phyloP scores from a whole-genome alignment of 306 rosid genomes.

The Sophora flavescens region DNA sequence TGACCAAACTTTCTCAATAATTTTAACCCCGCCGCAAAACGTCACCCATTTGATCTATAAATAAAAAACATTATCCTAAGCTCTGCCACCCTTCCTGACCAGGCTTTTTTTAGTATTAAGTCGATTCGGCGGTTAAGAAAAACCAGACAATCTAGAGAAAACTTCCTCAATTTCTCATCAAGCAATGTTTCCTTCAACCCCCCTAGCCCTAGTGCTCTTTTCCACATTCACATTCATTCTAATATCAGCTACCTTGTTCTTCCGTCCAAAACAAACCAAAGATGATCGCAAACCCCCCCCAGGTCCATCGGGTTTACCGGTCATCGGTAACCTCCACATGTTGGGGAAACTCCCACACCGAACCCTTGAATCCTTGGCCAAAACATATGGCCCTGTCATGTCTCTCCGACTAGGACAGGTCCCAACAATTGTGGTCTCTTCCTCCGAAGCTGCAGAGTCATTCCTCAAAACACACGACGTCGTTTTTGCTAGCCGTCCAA shows the following conservation, averaged over 20 bases:
- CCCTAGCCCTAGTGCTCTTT: neutral
- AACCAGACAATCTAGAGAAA: no score
- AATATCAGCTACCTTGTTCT: neutral
- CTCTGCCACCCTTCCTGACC: no score
- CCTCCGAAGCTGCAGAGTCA: constrained; percentile 52
- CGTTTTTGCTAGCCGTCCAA: constrained; percentile 12
- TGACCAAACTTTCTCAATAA: no score
- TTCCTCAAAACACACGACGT: constrained; percentile 57
- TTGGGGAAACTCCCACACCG: constrained; percentile 49
- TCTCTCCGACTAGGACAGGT: constrained; percentile 38
- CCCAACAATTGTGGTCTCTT: constrained; percentile 31
- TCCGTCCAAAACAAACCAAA: neutral
- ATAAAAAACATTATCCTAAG: no score
- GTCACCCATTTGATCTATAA: no score
- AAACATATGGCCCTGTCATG: constrained; percentile 50
- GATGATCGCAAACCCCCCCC: constrained; percentile 44
- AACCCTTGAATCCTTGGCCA: constrained; percentile 42
- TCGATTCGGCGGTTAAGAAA: no score
- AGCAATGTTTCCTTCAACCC: neutral
- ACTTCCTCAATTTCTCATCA: neutral
- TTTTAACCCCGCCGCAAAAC: no score
- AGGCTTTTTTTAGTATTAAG: no score
- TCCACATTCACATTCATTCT: neutral
- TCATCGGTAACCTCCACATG: constrained; percentile 54
- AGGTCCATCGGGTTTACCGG: constrained; percentile 50